These are phyloP conservation scores for Alternaria ventricosa DNA, from an alignment of 2,329 filamentous ascomycete species.

Conservation along the genomic window DNA sequence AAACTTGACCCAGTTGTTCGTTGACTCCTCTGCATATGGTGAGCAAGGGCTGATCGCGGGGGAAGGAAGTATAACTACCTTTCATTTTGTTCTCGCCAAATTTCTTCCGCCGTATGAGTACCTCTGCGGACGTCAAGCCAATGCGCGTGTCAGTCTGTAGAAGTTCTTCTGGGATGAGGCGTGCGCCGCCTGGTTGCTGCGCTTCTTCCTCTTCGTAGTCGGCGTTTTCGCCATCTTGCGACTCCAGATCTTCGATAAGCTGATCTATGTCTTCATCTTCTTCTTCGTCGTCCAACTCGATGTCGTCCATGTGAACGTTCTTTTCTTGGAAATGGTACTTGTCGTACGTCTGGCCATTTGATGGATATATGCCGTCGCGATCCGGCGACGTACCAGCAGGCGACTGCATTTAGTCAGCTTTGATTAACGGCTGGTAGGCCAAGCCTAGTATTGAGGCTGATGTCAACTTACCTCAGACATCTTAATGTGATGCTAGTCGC, in stretches of 20 bases:
- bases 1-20: slow-evolving; percentile 85
- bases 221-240: slow-evolving; percentile 72
- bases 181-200: slow-evolving; percentile 60
- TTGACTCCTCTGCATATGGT: slow-evolving; percentile 71
- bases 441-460: not conserved
- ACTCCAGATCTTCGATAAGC: slow-evolving; percentile 87
- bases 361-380: slow-evolving; percentile 6
- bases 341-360: slow-evolving; percentile 11
- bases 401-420: slow-evolving; percentile 4
- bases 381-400: slow-evolving; percentile 8
- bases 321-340: slow-evolving; percentile 15
- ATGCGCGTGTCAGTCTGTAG: slow-evolving; percentile 76
- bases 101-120: slow-evolving; percentile 68
- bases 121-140: slow-evolving; percentile 77
- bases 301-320: not conserved
- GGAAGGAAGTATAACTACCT: slow-evolving; percentile 28
- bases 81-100: slow-evolving; percentile 89
- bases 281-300: slow-evolving; percentile 68
- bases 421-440: not conserved
- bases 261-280: slow-evolving; percentile 85
- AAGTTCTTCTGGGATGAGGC: slow-evolving; percentile 73
- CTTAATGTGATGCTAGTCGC: not conserved
- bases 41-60: slow-evolving; percentile 4
- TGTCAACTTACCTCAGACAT: slow-evolving; percentile 12
- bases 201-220: slow-evolving; percentile 69